A percentile compares a stretch with the other conserved stretches of the same genome.
Conservation (phyloP, 805 yeast species). For the Monosporozyma siamensis region DNA sequence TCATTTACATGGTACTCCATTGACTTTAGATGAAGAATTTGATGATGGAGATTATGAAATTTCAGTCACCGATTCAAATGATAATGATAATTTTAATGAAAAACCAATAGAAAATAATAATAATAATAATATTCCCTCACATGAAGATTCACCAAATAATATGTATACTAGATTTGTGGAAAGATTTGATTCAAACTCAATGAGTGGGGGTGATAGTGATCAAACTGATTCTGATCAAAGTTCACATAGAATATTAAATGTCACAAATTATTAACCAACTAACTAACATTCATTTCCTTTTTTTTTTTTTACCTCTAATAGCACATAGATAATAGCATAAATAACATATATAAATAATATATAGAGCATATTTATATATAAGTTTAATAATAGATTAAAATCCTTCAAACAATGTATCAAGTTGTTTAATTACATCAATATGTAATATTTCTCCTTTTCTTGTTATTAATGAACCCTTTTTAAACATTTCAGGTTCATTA, state of each 20-base stretch:
- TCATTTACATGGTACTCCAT: slow-evolving; percentile 1
- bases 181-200: neutral
- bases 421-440: slow-evolving; percentile 32
- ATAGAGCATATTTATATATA: too few species aligned
- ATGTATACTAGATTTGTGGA: neutral
- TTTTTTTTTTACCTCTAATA: too few species aligned
- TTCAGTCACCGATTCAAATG: slow-evolving; percentile 1
- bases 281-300: slow-evolving; percentile 1
- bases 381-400: too few species aligned
- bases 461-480: slow-evolving; percentile 58
- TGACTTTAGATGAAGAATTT: neutral
- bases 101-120: neutral
- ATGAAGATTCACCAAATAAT: slow-evolving; percentile 1
- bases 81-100: neutral
- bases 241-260: slow-evolving; percentile 1
- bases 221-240: neutral
- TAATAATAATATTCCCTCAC: slow-evolving; percentile 1
- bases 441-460: slow-evolving; percentile 45
- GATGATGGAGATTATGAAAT: slow-evolving; percentile 4
- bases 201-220: neutral
- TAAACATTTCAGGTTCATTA: slow-evolving; percentile 77
- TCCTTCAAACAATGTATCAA: slow-evolving; percentile 32
- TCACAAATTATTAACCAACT: neutral
- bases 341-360: neutral
- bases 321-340: neutral